Evolutionary conservation across 768 basidiomycete genomes (phyloP).

Genomic region (Sutorius australiensis): DNA sequence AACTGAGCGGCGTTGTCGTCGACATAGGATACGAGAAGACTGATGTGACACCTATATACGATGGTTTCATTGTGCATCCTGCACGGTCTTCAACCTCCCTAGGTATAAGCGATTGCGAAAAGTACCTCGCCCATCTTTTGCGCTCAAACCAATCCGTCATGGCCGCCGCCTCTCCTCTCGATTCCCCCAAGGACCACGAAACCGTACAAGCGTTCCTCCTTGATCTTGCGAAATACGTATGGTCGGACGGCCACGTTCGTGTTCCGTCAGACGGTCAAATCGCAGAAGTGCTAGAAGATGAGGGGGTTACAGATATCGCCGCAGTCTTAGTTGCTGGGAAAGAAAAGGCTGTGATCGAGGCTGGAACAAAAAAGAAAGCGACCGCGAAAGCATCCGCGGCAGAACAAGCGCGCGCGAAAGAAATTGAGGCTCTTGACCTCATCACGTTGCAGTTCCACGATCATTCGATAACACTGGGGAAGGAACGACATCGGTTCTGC

Average conservation of each 20-base stretch:
- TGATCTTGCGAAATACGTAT: slow-evolving; percentile 62
- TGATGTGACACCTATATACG: slow-evolving; percentile 74
- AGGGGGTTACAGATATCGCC: slow-evolving; percentile 86
- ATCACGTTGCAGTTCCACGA: slow-evolving; percentile 70
- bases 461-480: slow-evolving; percentile 70
- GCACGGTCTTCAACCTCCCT: slow-evolving; percentile 56
- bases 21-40: slow-evolving; percentile 77
- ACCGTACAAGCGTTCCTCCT: slow-evolving; percentile 49
- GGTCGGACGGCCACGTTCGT: slow-evolving; percentile 62
- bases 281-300: slow-evolving; percentile 61
- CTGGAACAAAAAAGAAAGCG: slow-evolving; percentile 73
- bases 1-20: slow-evolving; percentile 69
- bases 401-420: slow-evolving; percentile 74
- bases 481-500: slow-evolving; percentile 86
- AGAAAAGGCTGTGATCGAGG: slow-evolving; percentile 85
- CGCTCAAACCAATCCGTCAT: slow-evolving; percentile 65
- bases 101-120: slow-evolving; percentile 69
- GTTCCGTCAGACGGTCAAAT: slow-evolving; percentile 75
- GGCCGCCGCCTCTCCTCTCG: slow-evolving; percentile 52
- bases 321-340: slow-evolving; percentile 89
- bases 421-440: slow-evolving; percentile 84
- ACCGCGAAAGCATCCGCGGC: slow-evolving; percentile 71
- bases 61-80: slow-evolving; percentile 58
- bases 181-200: slow-evolving; percentile 43
- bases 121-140: slow-evolving; percentile 71